phyloP scores from a whole-genome alignment of 2,329 filamentous ascomycete species.

The Pseudogymnoascus sp. region DNA sequence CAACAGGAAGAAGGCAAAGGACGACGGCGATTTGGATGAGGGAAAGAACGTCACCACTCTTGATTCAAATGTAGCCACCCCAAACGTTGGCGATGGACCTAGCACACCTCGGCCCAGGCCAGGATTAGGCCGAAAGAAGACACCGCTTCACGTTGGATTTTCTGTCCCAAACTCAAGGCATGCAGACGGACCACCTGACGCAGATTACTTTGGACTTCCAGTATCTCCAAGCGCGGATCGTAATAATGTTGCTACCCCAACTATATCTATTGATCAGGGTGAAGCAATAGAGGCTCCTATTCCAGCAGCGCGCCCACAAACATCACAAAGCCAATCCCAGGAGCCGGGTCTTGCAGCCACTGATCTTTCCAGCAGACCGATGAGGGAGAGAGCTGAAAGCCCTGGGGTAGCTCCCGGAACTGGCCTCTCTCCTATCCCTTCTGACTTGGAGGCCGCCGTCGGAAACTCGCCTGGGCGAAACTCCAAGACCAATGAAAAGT shows the following conservation, averaged over 20 bases:
- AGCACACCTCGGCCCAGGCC: not conserved
- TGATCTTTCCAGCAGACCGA: not conserved
- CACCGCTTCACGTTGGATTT: not conserved
- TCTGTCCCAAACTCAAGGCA: not conserved
- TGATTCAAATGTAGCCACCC: not conserved
- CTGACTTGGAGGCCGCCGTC: not conserved
- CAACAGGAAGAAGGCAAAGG: constrained; percentile 2
- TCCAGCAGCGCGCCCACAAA: not conserved
- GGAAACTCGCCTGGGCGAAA: not conserved
- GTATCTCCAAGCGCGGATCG: not conserved
- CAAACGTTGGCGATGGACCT: not conserved
- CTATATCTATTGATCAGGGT: not conserved
- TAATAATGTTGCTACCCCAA: not conserved
- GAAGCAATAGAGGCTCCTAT: not conserved
- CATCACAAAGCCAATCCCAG: not conserved
- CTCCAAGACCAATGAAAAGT: not conserved
- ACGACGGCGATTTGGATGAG: not conserved
- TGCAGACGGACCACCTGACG: not conserved
- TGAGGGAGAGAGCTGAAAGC: not conserved
- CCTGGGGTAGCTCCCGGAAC: not conserved
- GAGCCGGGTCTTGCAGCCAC: not conserved
- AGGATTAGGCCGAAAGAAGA: not conserved
- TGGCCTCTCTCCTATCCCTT: not conserved
- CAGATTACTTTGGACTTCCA: not conserved
- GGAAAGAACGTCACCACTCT: not conserved